Conservation (phyloP, 768 basidiomycete genomes). For the Termitomyces sp. region DNA sequence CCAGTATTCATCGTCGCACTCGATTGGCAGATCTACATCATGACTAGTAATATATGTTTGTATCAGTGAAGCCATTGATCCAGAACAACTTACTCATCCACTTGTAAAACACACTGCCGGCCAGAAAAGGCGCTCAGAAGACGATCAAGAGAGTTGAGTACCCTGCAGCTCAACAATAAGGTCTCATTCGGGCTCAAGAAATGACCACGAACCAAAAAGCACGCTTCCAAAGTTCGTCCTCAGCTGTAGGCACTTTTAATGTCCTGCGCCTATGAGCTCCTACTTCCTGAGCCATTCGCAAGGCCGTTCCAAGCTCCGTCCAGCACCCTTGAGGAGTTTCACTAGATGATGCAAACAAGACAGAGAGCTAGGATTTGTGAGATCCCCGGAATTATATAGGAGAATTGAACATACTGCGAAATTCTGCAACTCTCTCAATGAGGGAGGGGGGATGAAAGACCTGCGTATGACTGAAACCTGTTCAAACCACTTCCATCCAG, state of each 20-base stretch:
- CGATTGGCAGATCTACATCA: slow-evolving; percentile 64
- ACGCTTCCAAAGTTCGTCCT: slow-evolving; percentile 76
- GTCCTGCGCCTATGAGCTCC: slow-evolving; percentile 58
- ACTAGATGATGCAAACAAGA: slow-evolving; percentile 47
- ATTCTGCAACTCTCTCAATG: slow-evolving; percentile 73
- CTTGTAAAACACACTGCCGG: slow-evolving; percentile 69
- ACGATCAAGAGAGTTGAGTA: slow-evolving; percentile 48
- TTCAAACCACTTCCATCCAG: slow-evolving; percentile 66
- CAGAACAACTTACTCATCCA: slow-evolving; percentile 61
- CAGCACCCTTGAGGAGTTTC: slow-evolving; percentile 55
- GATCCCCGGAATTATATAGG: neutral
- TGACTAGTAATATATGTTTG: slow-evolving; percentile 41
- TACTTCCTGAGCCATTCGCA: slow-evolving; percentile 73
- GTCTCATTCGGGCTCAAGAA: neutral
- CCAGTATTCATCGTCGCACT: slow-evolving; percentile 76
- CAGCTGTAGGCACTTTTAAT: slow-evolving; percentile 36
- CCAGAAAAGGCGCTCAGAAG: slow-evolving; percentile 52
- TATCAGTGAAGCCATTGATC: neutral
- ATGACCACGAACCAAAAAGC: slow-evolving; percentile 49
- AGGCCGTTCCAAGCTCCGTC: slow-evolving; percentile 63
- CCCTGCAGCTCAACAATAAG: slow-evolving; percentile 31
- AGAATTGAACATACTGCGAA: slow-evolving; percentile 48
- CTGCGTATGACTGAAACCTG: slow-evolving; percentile 65
- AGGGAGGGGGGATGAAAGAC: slow-evolving; percentile 55
- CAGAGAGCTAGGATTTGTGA: slow-evolving; percentile 39